Percentiles rank a stretch among this genome's conserved stretches.
phyloP scores from a whole-genome alignment of 257 asterid genomes.

The Catharanthus roseus region DNA sequence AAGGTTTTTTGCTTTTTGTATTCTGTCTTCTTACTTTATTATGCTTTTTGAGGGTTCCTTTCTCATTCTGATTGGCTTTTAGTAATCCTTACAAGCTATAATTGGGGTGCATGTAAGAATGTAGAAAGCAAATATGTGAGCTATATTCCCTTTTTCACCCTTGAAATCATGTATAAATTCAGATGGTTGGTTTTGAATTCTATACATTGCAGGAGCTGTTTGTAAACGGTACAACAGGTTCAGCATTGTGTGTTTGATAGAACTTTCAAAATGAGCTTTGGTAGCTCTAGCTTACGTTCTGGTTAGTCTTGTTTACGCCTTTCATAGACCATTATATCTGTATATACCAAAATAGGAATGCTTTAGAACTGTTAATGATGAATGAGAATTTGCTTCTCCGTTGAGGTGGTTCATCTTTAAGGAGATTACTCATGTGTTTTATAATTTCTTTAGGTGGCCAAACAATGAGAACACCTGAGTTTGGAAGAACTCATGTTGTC shows the following conservation, averaged over 20 bases:
- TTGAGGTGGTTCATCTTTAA: not conserved
- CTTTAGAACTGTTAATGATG: not conserved
- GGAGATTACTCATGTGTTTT: not conserved
- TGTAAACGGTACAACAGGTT: slow-evolving; percentile 11
- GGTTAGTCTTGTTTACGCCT: slow-evolving; percentile 22
- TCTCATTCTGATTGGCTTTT: slow-evolving; percentile 28
- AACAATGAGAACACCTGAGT: slow-evolving; percentile 40
- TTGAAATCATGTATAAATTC: slow-evolving; percentile 35
- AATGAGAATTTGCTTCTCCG: not conserved
- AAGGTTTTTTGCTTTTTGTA: slow-evolving; percentile 33
- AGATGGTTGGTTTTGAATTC: slow-evolving; percentile 14
- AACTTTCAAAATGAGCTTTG: slow-evolving; percentile 48
- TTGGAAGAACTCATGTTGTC: slow-evolving; percentile 83
- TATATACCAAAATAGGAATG: not conserved
- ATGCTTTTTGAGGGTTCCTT: slow-evolving; percentile 29
- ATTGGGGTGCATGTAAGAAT: slow-evolving; percentile 21
- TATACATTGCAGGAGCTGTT: slow-evolving; percentile 42
- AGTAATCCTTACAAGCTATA: slow-evolving; percentile 21
- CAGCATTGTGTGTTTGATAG: not conserved
- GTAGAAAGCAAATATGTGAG: slow-evolving; percentile 16
- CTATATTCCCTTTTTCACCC: slow-evolving; percentile 33
- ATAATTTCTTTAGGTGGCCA: slow-evolving; percentile 38
- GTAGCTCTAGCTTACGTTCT: slow-evolving; percentile 33
- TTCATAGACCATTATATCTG: not conserved
- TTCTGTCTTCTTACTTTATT: slow-evolving; percentile 12